Evolutionary conservation across 2,329 filamentous ascomycete species (phyloP).

Genomic region (Ascochyta clinopodiicola): DNA sequence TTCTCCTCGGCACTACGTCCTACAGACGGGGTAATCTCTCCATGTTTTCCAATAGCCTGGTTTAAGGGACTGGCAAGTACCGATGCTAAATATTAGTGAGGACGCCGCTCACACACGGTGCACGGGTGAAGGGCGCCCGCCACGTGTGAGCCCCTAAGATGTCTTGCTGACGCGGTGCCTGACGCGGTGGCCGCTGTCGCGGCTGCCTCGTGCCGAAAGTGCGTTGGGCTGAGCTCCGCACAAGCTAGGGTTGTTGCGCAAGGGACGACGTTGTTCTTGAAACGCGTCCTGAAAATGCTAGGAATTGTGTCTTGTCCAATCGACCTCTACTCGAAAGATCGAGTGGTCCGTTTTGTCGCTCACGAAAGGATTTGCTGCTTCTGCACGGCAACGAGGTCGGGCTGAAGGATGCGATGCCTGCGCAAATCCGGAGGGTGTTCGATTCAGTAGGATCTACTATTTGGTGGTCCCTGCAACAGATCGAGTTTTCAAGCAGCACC

Average conservation of each 20-base stretch:
- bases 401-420: conserved; percentile 13
- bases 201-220: background rate
- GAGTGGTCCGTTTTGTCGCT: background rate
- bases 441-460: background rate
- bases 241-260: conserved; percentile 1
- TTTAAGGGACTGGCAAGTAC: background rate
- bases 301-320: background rate
- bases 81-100: conserved; percentile 1
- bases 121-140: background rate
- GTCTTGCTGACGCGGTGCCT: no score
- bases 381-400: background rate
- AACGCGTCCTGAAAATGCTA: background rate
- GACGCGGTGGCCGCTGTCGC: conserved; percentile 1
- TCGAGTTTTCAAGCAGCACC: conserved; percentile 5
- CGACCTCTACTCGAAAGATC: background rate
- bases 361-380: background rate
- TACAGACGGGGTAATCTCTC: background rate
- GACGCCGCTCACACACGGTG: conserved; percentile 1
- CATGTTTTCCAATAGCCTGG: background rate
- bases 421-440: conserved; percentile 13
- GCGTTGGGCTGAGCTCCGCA: background rate
- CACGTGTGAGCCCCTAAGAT: conserved; percentile 3
- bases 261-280: conserved; percentile 7
- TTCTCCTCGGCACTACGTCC: background rate
- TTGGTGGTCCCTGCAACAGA: conserved; percentile 5